Base-by-base conservation (phyloP, 345 rosid species). In the Atalantia buxifolia region DNA sequence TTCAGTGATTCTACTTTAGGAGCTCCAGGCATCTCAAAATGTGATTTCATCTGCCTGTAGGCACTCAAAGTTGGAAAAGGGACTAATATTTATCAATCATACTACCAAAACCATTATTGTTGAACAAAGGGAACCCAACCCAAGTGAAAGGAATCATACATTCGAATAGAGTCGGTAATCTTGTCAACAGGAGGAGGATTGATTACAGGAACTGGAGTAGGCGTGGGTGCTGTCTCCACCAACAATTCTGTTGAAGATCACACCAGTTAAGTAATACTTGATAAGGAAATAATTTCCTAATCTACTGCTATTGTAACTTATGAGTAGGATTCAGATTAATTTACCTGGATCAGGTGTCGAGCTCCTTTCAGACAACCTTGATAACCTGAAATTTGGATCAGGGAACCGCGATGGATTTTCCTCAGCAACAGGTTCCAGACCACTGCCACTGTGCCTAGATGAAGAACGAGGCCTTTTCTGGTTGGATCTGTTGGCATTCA, bases 161-260 rank as follows among this genome's bases (percentile, higher is more conserved):
- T 87, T 81, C 85, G 83, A 83, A 95, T 92, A 28, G 86, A 80
- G 56, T 94, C 92, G 1, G 97, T 91, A 45, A 91, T 85, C 85
- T 82, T 86, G 84, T 94, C 97, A 28, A 85, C 79, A 60, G 86
- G 79, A 76, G 86, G 79, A 76, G 85, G 88, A 83, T 62, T 77
- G 75, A 30, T 28, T 31, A 74, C 61, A 25, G 86, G 92, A 35
- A 48, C 80, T 78, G 85, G 95, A 80, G 92, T 87, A 84, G 87
- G 93, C 71, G 98, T 92, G 33, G 92, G 93, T 79, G 87, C 95
- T 67, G 97, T 95, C 87, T 92, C 98, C 71, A 88, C 83, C 85
- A 91, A 76, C 61, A 87, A 73, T 73, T 94, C 98, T 95, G 31
- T 12, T 66, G 74, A 40, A 45, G 21, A 19, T n/a, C 22, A 69